Conservation (phyloP, 164 flowering plant species). For the Chloranthus sessilifolius region DNA sequence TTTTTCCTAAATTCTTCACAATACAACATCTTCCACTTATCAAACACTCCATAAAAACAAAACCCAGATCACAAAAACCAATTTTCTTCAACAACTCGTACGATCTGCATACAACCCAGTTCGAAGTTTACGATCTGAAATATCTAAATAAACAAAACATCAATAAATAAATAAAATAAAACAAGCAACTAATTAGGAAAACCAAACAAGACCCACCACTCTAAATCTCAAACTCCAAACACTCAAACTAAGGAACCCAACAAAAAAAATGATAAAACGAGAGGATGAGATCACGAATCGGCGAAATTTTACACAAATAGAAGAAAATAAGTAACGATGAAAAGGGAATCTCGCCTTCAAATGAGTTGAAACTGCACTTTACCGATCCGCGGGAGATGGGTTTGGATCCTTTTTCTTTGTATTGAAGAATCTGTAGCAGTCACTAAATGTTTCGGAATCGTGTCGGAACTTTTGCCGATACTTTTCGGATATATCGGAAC, state of each 20-base stretch:
- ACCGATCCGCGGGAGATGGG: slow-evolving; percentile 7
- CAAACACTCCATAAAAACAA: slow-evolving; percentile 1
- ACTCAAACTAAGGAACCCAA: no score
- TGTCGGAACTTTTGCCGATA: neutral
- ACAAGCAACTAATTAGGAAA: neutral
- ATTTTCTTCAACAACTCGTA: neutral
- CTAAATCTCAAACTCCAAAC: slow-evolving; percentile 7
- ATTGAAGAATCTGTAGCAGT: neutral
- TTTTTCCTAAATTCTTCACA: neutral
- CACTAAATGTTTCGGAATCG: neutral
- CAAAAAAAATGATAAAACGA: no score
- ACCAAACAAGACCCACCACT: slow-evolving; percentile 1
- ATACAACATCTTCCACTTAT: neutral
- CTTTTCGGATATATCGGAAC: neutral
- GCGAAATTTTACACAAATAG: neutral
- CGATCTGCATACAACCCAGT: neutral
- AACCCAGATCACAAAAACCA: slow-evolving; percentile 5
- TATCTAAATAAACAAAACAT: neutral
- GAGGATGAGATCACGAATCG: neutral
- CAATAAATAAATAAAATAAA: neutral
- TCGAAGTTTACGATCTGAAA: no score
- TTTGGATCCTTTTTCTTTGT: neutral
- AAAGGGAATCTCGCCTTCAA: neutral
- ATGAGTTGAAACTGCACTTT: neutral
- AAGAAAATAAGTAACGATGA: neutral